Conservation (phyloP, 2,329 filamentous ascomycete species). For the Cephalotrichum gorgonifer region DNA sequence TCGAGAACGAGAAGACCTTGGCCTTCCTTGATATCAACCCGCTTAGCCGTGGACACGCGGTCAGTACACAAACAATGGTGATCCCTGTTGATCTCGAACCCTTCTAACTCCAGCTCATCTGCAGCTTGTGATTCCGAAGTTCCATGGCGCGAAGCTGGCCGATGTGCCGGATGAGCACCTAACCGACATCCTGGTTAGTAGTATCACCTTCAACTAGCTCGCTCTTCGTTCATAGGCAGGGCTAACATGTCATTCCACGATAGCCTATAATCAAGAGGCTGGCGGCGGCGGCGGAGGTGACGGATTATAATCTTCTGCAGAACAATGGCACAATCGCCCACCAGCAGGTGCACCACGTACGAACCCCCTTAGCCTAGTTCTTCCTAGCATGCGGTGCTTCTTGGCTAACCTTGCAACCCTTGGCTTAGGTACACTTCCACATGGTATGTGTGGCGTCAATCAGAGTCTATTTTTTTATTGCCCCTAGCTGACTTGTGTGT, state of each 20-base stretch:
- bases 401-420: background rate
- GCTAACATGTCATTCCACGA: background rate
- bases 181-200: slow-evolving; percentile 63
- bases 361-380: slow-evolving; percentile 18
- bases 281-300: slow-evolving; percentile 61
- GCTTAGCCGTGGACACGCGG: slow-evolving; percentile 77
- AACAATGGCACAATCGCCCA: slow-evolving; percentile 92
- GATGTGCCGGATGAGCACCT: slow-evolving; percentile 90
- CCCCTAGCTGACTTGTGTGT: slow-evolving; percentile 6
- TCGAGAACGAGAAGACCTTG: slow-evolving; percentile 84
- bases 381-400: background rate
- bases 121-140: slow-evolving; percentile 92
- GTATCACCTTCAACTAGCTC: background rate
- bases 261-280: slow-evolving; percentile 80
- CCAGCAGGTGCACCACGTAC: slow-evolving; percentile 84
- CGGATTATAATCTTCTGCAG: slow-evolving; percentile 88
- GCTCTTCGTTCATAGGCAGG: background rate
- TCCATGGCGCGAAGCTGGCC: slow-evolving; percentile 80
- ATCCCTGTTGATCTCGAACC: background rate
- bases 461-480: slow-evolving; percentile 1
- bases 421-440: slow-evolving; percentile 73
- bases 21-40: slow-evolving; percentile 96
- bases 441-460: slow-evolving; percentile 58
- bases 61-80: slow-evolving; percentile 34
- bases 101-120: background rate